phyloP scores from a whole-genome alignment of 148 eudicot genomes.

The Rhododendron ferrugineum region DNA sequence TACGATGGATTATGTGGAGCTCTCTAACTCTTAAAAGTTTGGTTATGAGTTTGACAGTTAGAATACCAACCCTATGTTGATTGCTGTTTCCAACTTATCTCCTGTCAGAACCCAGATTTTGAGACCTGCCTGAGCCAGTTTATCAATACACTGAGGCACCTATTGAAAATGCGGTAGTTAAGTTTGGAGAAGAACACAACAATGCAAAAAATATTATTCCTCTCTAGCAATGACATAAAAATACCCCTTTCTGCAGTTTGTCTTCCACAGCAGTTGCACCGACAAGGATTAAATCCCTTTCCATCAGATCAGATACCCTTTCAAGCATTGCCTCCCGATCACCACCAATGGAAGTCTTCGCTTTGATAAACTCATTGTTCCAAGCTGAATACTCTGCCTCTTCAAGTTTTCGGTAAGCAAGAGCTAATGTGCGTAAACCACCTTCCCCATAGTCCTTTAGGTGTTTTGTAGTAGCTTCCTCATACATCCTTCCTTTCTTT shows the following conservation, averaged over 20 bases:
- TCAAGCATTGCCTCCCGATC: constrained; percentile 76
- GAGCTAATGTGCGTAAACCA: constrained; percentile 86
- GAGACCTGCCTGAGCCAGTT: constrained; percentile 96
- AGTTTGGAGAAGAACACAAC: not conserved
- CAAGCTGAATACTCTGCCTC: constrained; percentile 65
- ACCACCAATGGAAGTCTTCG: constrained; percentile 64
- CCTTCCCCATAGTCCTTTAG: constrained; percentile 86
- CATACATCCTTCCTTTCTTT: constrained; percentile 61
- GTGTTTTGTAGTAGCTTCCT: constrained; percentile 66
- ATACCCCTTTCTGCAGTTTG: constrained; percentile 88
- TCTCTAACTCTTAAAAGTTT: not conserved
- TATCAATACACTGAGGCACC: constrained; percentile 98
- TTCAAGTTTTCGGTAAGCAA: constrained; percentile 75
- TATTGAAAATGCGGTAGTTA: constrained; percentile 16
- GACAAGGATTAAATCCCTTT: constrained; percentile 80
- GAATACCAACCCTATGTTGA: constrained; percentile 80
- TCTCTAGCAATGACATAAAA: constrained; percentile 3
- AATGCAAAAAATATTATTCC: not conserved
- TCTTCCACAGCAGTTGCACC: constrained; percentile 98
- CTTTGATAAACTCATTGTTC: constrained; percentile 74
- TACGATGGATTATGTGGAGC: not conserved
- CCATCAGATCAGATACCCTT: constrained; percentile 66
- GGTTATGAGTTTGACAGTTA: not conserved
- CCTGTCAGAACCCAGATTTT: constrained; percentile 99
- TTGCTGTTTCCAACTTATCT: constrained; percentile 99